Base-by-base conservation (phyloP, 1,284 basidiomycete genomes). In the Cutaneotrichosporon sp. region DNA sequence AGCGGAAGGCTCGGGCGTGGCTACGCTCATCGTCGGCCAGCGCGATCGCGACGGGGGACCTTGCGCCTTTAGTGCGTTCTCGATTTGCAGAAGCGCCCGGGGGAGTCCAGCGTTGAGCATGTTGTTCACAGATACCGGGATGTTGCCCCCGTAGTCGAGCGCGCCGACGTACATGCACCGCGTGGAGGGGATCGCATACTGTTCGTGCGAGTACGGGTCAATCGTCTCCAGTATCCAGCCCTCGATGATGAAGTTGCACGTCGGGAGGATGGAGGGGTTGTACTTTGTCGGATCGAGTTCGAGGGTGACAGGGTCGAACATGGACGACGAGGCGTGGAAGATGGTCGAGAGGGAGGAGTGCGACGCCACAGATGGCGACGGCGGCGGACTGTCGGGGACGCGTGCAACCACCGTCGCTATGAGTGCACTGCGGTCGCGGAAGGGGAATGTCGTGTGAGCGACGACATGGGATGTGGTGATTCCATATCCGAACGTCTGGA, bases 151-250 rank as follows among this genome's bases (percentile, higher is more conserved):
- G 66, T 88, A 93, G 73, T 98, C 93, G 52, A 96, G 80, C 0
- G 90, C 87, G 5, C 88, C 84, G 35, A 97, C 79, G 59, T 92
- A 82, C 44, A 88, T 94, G 72, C 90, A 93, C 49, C 88, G 78
- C 22, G 94, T 91, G 3, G 92, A 97, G 0, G 94, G 94, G 41
- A 98, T 97, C 14, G 89, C 83, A 68, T 93, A 94, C 63, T 90
- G 92, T 71, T 96, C 91, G 55, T 87, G 86, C 38, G 90, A 90
- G 70, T 98, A 98, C 0, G 96, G 94, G 70, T 98, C 94, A 39
- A 98, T 80, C 1, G 93, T 97, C 77, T 99, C 92, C 61, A 97
- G 75, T 39, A 97, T 86, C 96, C 96, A 99, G 1, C 89, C 94
- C 63, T 97, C 92, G 3, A 99, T 77, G 58, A 90, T 85, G 39